Base-by-base conservation (phyloP, 179 eudicot species). In the Vitellaria paradoxa region DNA sequence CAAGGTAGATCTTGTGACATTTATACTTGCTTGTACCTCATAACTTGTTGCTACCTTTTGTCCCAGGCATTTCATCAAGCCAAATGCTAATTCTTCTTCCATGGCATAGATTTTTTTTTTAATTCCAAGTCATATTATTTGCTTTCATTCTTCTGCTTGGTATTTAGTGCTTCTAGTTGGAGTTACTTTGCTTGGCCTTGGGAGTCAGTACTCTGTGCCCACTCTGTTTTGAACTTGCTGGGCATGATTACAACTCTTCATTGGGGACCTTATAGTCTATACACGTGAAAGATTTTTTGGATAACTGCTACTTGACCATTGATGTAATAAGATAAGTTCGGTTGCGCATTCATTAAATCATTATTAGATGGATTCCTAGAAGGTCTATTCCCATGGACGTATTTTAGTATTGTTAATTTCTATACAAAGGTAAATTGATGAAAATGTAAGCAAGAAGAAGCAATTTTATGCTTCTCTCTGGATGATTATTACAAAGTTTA, bases 131-230 rank as follows among this genome's bases (percentile, higher is more conserved):
- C 45, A 18, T 50, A 1, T 49, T 75, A 20, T 47, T 63, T 49
- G 45, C 40, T 46, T 7, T 55, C 74, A 71, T 62, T 46, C 77
- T 23, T 62, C 9, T 79, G 59, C 69, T 57, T 64, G 20, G 57
- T 56, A 52, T 72, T 68, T 9, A 45, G 72, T 42, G n/a, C n/a
- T n/a, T n/a, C n/a, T n/a, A n/a, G n/a, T n/a, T n/a, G n/a, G n/a
- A n/a, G n/a, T n/a, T n/a, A 3, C 65, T 66, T 78, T 40, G 69
- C 45, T 20, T 42, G 73, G 18, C 77, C 21, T 5, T 8, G 6
- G 53, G 49, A 67, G 52, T 56, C 21, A 10, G 49, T 52, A 10
- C 20, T 20, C 80, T n/a, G 26, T 9, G 40, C 60, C 70, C 10
- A 17, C 13, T 53, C 42, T 37, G 18, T 75, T 49, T 23, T 15